Conservation (phyloP, 495 filamentous ascomycete species). For the Aspergillus conjunctus region DNA sequence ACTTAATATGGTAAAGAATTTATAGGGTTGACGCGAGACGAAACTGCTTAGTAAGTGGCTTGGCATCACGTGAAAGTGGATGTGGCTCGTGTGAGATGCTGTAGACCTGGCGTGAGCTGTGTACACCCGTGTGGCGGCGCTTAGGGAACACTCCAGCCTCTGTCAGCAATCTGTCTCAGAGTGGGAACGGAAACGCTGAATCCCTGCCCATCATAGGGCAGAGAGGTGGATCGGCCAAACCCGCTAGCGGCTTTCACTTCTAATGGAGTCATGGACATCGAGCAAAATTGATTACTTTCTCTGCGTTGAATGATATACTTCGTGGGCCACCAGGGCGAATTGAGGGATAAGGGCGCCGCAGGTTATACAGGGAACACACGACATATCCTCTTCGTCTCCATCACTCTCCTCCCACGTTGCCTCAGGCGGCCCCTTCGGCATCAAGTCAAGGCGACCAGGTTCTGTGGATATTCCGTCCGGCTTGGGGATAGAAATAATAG, state of each 20-base stretch:
- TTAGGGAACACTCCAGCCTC: not conserved
- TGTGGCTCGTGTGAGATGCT: too few relatives aligned
- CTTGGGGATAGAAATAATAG: constrained; percentile 9
- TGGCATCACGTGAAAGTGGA: too few relatives aligned
- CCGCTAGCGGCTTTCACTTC: not conserved
- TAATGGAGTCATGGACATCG: too few relatives aligned
- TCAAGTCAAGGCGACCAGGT: not conserved
- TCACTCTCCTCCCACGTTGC: constrained; percentile 38
- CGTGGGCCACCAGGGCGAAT: constrained; percentile 75
- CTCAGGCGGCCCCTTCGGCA: not conserved
- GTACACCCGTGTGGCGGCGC: not conserved
- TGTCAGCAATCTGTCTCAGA: not conserved
- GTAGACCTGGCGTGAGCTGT: too few relatives aligned
- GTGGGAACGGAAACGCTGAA: not conserved
- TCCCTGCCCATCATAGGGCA: constrained; percentile 1
- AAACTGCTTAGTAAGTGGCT: too few relatives aligned
- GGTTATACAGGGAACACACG: constrained; percentile 49
- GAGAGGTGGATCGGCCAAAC: not conserved
- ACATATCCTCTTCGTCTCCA: constrained; percentile 43
- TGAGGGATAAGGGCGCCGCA: constrained; percentile 68
- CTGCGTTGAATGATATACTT: constrained; percentile 60
- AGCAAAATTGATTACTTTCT: too few relatives aligned
- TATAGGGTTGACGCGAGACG: too few relatives aligned
- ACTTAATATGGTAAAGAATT: too few relatives aligned
- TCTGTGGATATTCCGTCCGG: not conserved